Conservation (phyloP, 177 flowering plant genomes). For the Tripterygium wilfordii region DNA sequence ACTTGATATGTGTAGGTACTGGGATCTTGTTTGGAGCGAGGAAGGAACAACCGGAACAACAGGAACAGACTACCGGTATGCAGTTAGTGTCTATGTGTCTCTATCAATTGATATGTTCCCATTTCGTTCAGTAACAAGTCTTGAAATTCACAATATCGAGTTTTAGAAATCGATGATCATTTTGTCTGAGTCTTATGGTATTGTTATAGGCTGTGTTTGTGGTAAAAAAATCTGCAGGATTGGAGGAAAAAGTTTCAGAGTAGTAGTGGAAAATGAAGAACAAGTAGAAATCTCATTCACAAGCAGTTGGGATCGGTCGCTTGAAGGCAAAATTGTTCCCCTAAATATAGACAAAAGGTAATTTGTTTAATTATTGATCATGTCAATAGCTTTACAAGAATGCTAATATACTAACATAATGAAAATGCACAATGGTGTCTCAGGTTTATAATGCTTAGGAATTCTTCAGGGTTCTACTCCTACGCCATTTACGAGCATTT, state of each 20-base stretch:
- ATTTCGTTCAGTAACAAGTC: no score
- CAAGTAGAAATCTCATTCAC: constrained; percentile 81
- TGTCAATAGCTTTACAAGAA: no score
- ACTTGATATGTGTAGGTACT: constrained; percentile 26
- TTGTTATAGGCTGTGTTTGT: no score
- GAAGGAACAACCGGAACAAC: constrained; percentile 23
- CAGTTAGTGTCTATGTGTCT: no score
- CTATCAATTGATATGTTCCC: no score
- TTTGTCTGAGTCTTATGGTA: no score
- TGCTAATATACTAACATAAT: no score
- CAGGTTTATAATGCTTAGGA: constrained; percentile 59
- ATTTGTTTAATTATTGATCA: no score
- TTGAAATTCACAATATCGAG: no score
- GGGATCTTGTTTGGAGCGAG: constrained; percentile 49
- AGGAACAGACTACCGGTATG: constrained; percentile 31
- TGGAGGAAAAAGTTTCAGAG: constrained; percentile 44
- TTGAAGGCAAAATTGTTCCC: constrained; percentile 49
- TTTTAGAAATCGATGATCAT: no score
- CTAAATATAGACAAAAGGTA: constrained; percentile 88
- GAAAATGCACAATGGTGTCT: background rate
- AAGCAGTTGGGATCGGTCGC: constrained; percentile 63
- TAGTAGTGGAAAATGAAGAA: constrained; percentile 54
- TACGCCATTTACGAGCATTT: constrained; percentile 64
- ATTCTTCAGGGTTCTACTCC: constrained; percentile 55
- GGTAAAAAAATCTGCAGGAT: no score